These are phyloP conservation scores for Apophysomyces sp. DNA, from an alignment of 371 early-diverging fungal genomes.

Conservation along the genomic window DNA sequence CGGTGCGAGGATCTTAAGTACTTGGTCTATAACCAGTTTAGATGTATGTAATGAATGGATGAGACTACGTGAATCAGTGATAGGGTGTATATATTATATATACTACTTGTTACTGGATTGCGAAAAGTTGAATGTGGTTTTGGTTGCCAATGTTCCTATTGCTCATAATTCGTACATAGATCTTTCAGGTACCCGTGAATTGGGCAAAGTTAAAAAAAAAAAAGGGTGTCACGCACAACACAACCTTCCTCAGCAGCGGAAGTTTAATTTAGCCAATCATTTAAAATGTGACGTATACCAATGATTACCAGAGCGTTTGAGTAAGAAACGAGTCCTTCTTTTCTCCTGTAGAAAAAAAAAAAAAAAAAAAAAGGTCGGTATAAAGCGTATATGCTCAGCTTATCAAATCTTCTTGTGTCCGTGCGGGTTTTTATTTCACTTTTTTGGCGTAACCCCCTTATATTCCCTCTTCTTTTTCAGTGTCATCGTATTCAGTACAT, in stretches of 20 bases:
- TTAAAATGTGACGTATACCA: background rate
- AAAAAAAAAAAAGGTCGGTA: slow-evolving; percentile 3
- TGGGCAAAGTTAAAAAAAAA: too few relatives aligned
- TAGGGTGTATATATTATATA: too few relatives aligned
- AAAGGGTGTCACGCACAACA: too few relatives aligned
- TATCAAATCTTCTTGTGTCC: background rate
- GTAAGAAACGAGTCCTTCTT: background rate
- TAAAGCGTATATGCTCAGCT: slow-evolving; percentile 1
- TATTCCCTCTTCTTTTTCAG: background rate
- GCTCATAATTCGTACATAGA: too few relatives aligned
- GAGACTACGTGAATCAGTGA: too few relatives aligned
- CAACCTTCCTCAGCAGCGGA: background rate
- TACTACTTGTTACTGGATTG: too few relatives aligned
- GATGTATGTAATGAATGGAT: too few relatives aligned
- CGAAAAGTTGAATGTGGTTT: too few relatives aligned
- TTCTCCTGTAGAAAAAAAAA: background rate
- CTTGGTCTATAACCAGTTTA: too few relatives aligned
- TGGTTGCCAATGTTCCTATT: too few relatives aligned
- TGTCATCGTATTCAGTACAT: background rate
- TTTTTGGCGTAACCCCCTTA: background rate
- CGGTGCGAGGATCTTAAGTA: too few relatives aligned
- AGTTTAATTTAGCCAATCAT: background rate
- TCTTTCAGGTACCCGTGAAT: too few relatives aligned
- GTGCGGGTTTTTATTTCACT: background rate
- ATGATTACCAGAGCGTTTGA: background rate